Percentiles rank a stretch among this genome's conserved stretches.
Conservation (phyloP, 352 stramenopile species). For the Phytophthora macrochlamydospora region DNA sequence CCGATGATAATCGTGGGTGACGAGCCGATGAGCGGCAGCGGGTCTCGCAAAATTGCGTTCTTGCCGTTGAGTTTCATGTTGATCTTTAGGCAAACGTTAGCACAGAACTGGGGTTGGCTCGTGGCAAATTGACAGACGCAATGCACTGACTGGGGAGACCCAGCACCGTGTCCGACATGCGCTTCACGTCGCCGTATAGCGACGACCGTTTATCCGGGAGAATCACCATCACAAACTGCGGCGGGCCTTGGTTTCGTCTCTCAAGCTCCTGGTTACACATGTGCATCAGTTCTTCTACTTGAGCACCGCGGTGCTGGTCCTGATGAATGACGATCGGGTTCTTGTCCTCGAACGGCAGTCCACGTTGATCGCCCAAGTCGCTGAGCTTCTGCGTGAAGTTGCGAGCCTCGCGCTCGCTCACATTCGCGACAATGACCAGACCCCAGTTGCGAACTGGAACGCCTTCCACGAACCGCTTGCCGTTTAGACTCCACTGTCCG, state of each 20-base stretch:
- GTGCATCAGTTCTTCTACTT: constrained; percentile 69
- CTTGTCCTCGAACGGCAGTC: constrained; percentile 42
- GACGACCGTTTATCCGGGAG: constrained; percentile 39
- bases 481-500: constrained; percentile 76
- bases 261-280: constrained; percentile 49
- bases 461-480: constrained; percentile 65
- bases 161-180: constrained; percentile 59
- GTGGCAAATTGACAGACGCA: constrained; percentile 36
- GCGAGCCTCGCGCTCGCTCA: constrained; percentile 28
- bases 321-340: constrained; percentile 46
- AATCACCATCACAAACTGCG: constrained; percentile 64
- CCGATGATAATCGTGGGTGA: constrained; percentile 73
- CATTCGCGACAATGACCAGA: constrained; percentile 46
- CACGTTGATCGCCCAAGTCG: constrained; percentile 31
- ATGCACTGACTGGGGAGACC: constrained; percentile 69
- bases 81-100: constrained; percentile 66
- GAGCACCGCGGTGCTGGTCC: constrained; percentile 24
- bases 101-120: constrained; percentile 44
- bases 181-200: constrained; percentile 69
- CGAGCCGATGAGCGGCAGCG: constrained; percentile 38
- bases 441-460: constrained; percentile 53
- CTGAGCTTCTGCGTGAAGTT: constrained; percentile 45
- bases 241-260: constrained; percentile 13
- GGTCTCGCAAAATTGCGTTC: constrained; percentile 48
- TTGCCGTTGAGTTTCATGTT: constrained; percentile 67